Base-by-base conservation (phyloP, 805 yeast genomes). In the Candida multigemmis region DNA sequence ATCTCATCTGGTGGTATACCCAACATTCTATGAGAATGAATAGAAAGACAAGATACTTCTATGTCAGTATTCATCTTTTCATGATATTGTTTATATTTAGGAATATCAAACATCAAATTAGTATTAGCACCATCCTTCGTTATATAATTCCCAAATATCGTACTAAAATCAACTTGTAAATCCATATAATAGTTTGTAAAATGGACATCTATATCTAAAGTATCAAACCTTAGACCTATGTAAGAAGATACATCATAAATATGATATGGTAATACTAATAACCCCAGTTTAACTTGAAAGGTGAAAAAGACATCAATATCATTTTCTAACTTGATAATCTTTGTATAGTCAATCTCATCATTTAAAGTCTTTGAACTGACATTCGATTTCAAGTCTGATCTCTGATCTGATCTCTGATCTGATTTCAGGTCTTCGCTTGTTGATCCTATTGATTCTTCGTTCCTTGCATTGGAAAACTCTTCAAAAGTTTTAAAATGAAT, bases 101-200 rank as follows among this genome's bases (percentile, higher is more conserved):
- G 33, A 5, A 48, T 45, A 25, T 48, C 45, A 31, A 44, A 51
- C 3, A 52, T 37, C 3, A 36, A 35, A 32, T 51, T 30, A 33
- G 32, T 12, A 6, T 30, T 27, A 5, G 38, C 60, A 45, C 23
- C 44, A 30, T 44, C 42, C 7, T 44, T 49, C 7, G 44, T 46
- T 3, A 66, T 60, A 12, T 42, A 38, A 4, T 37, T 50, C 2
- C 51, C 72, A 4, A 43, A 48, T 3, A 76, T 47, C 1, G 87
- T 84, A 8, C 80, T 64, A 21, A 77, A 60, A 37, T 82, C 74
- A 1, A 79, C 80, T 42, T 85, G 89, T 34, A 89, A 47, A 44
- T 89, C 96, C 96, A 91, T 87, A 45, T 89, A 91, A 50, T 81
- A 91, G 41, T 85, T 82, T 11, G 89, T 79, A 51, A 85, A 80